Conservation (phyloP, 129 eudicot genomes). For the Dittrichia graveolens region DNA sequence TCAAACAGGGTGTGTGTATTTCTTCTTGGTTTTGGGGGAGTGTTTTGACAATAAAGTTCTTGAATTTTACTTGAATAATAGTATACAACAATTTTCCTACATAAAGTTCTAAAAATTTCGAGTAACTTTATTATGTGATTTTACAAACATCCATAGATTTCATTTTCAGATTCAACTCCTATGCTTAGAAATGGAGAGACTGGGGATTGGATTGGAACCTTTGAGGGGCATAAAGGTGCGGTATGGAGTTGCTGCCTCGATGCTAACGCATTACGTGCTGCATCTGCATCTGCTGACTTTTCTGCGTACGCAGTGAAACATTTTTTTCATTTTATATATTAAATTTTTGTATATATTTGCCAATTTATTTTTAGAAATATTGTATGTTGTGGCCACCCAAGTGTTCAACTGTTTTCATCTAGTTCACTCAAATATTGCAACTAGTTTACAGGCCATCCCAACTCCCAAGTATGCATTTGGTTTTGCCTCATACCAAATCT, state of each 20-base stretch:
- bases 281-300: conserved; percentile 90
- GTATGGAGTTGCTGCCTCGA: conserved; percentile 92
- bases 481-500: no score
- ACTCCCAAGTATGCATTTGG: no score
- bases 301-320: conserved; percentile 58
- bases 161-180: conserved; percentile 63
- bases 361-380: neutral
- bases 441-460: no score
- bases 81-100: neutral
- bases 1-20: neutral
- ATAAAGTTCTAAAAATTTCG: neutral
- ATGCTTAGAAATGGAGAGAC: conserved; percentile 93
- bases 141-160: conserved; percentile 8
- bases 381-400: no score
- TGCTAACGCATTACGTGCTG: conserved; percentile 72
- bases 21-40: neutral
- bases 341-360: neutral
- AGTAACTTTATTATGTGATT: neutral
- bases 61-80: neutral
- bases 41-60: neutral
- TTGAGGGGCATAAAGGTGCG: conserved; percentile 90
- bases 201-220: conserved; percentile 90
- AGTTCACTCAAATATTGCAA: no score
- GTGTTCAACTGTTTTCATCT: no score
- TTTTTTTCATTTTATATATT: neutral